Percentiles rank a stretch among this genome's conserved stretches.
Conservation (phyloP, 2,329 filamentous ascomycete genomes). For the Talaromyces funiculosus region DNA sequence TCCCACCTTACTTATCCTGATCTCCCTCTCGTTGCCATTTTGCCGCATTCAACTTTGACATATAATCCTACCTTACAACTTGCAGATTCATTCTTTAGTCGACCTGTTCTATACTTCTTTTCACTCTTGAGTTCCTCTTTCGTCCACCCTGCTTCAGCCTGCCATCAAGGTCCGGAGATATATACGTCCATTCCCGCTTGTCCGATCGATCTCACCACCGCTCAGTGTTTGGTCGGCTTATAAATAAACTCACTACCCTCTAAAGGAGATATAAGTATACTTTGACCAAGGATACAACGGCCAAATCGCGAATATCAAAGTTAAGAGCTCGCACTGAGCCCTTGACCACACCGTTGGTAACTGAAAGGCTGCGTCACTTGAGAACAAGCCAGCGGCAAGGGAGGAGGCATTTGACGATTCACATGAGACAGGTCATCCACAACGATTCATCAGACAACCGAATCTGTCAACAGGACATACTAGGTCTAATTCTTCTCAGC, state of each 20-base stretch:
- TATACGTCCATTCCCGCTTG: not conserved
- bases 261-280: not conserved
- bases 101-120: not conserved
- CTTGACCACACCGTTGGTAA: not conserved
- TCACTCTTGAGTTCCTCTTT: not conserved
- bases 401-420: not conserved
- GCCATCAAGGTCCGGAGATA: not conserved
- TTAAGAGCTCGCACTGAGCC: not conserved
- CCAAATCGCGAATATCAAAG: not conserved
- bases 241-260: not conserved
- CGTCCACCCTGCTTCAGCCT: not conserved
- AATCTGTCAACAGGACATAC: not conserved
- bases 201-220: not conserved
- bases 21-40: not conserved
- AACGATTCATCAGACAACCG: not conserved
- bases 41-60: not conserved
- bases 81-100: not conserved
- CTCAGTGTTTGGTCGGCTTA: not conserved
- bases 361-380: not conserved
- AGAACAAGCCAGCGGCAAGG: not conserved
- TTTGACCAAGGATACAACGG: not conserved
- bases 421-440: not conserved
- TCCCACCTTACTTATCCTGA: slow-evolving; percentile 16
- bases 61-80: not conserved
- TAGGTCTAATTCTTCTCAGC: no score